Evolutionary conservation across 768 basidiomycete species (phyloP).

Genomic region (Boletus barrowsii): DNA sequence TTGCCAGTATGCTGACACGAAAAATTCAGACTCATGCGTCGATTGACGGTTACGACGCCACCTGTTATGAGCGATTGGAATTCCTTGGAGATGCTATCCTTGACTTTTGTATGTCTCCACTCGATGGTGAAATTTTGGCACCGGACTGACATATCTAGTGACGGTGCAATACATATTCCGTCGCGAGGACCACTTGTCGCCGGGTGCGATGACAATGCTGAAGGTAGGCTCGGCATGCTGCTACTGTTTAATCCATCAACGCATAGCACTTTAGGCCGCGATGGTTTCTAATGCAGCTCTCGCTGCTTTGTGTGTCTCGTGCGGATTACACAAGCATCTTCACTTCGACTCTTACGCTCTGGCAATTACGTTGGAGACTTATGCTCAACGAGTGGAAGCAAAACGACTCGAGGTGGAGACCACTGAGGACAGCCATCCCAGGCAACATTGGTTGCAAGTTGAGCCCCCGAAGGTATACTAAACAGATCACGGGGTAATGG

Average conservation of each 20-base stretch:
- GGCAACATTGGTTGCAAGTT: constrained; percentile 77
- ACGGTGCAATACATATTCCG: constrained; percentile 68
- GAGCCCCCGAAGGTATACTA: constrained; percentile 70
- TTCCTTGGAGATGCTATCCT: constrained; percentile 86
- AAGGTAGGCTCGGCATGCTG: constrained; percentile 47
- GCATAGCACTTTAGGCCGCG: constrained; percentile 50
- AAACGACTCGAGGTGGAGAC: constrained; percentile 47
- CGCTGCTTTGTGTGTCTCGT: constrained; percentile 70
- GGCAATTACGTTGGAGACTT: constrained; percentile 48
- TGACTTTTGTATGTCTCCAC: constrained; percentile 62
- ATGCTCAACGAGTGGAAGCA: constrained; percentile 45
- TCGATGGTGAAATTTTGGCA: neutral
- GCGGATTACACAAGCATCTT: constrained; percentile 62
- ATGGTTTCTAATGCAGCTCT: constrained; percentile 84
- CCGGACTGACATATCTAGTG: constrained; percentile 43
- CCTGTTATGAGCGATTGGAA: constrained; percentile 72
- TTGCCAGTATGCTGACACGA: constrained; percentile 8
- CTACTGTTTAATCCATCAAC: neutral
- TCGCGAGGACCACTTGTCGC: constrained; percentile 59
- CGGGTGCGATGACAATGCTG: constrained; percentile 74
- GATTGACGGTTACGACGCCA: constrained; percentile 50
- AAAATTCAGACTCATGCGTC: constrained; percentile 65
- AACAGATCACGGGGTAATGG: neutral
- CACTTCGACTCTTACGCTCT: constrained; percentile 55
- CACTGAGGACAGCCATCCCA: constrained; percentile 48